A percentile compares a stretch with the other conserved stretches of the same genome.
Conservation (phyloP, 768 basidiomycete genomes). For the Trametopsis cervina region DNA sequence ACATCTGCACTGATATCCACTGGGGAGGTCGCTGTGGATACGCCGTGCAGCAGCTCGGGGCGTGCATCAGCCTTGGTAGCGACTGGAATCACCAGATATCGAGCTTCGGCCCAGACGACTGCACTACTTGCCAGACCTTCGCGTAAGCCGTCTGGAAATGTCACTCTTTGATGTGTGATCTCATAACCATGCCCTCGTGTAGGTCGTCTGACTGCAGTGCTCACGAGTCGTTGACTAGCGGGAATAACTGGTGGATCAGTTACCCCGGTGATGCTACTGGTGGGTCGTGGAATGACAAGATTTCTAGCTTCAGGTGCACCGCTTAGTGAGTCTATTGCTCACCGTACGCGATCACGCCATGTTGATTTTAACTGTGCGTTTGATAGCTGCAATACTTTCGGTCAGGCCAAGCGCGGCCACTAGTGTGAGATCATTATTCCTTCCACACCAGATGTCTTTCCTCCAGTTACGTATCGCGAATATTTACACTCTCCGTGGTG, state of each 20-base stretch:
- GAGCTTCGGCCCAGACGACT: constrained; percentile 4
- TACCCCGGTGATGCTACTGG: constrained; percentile 7
- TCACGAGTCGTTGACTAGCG: neutral
- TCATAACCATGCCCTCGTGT: neutral
- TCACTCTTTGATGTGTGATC: neutral
- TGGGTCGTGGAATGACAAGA: constrained; percentile 3
- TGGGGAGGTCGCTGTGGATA: constrained; percentile 4
- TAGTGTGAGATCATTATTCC: too few relatives aligned
- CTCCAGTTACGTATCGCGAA: too few relatives aligned
- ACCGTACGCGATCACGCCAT: too few relatives aligned
- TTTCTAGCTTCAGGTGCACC: neutral
- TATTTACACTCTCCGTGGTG: too few relatives aligned
- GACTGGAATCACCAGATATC: constrained; percentile 6
- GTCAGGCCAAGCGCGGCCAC: too few relatives aligned
- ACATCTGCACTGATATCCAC: constrained; percentile 5
- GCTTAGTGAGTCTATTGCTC: too few relatives aligned
- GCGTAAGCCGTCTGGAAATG: neutral
- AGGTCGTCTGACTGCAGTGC: neutral
- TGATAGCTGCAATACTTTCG: too few relatives aligned
- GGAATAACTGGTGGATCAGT: neutral
- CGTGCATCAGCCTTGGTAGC: neutral
- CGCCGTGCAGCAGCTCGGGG: constrained; percentile 2
- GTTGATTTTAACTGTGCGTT: too few relatives aligned
- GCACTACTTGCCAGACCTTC: neutral
- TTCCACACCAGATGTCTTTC: too few relatives aligned